phyloP scores from a whole-genome alignment of 768 basidiomycete species.

The Collybia sordida region DNA sequence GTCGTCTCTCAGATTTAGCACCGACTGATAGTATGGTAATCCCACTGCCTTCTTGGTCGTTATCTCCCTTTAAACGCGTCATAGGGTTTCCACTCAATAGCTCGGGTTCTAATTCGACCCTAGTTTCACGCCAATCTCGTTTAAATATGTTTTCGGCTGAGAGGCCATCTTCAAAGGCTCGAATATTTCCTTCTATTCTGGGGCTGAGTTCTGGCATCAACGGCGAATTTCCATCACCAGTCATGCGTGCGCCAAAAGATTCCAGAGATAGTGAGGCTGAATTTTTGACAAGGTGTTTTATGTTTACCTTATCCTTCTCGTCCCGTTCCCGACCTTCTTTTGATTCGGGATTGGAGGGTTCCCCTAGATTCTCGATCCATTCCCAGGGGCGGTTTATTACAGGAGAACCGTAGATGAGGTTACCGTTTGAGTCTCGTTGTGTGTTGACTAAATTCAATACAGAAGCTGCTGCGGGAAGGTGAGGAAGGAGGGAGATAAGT shows the following conservation, averaged over 20 bases:
- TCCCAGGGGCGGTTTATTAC: conserved; percentile 84
- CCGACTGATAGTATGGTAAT: conserved; percentile 10
- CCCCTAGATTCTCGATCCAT: conserved; percentile 80
- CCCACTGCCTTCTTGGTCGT: conserved; percentile 19
- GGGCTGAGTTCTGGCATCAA: conserved; percentile 27
- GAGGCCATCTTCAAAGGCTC: conserved; percentile 67
- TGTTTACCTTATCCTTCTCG: conserved; percentile 34
- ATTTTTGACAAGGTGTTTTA: conserved; percentile 52
- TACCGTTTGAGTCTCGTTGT: conserved; percentile 54
- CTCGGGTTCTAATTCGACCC: conserved; percentile 42
- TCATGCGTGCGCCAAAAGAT: conserved; percentile 61
- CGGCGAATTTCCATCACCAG: conserved; percentile 54
- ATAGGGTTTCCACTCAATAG: conserved; percentile 14
- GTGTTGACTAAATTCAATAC: conserved; percentile 61
- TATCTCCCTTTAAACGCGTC: conserved; percentile 18
- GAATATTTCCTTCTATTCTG: conserved; percentile 41
- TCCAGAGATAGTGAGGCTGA: conserved; percentile 72
- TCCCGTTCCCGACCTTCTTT: conserved; percentile 40
- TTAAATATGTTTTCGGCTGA: conserved; percentile 63
- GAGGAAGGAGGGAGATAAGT: conserved; percentile 57
- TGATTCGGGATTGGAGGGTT: conserved; percentile 41
- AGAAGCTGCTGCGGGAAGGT: conserved; percentile 46
- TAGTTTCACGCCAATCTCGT: conserved; percentile 77
- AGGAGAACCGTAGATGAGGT: conserved; percentile 43
- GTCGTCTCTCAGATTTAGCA: conserved; percentile 19